Conservation (phyloP, 2,329 filamentous ascomycete species). For the Aspergillus sojae region DNA sequence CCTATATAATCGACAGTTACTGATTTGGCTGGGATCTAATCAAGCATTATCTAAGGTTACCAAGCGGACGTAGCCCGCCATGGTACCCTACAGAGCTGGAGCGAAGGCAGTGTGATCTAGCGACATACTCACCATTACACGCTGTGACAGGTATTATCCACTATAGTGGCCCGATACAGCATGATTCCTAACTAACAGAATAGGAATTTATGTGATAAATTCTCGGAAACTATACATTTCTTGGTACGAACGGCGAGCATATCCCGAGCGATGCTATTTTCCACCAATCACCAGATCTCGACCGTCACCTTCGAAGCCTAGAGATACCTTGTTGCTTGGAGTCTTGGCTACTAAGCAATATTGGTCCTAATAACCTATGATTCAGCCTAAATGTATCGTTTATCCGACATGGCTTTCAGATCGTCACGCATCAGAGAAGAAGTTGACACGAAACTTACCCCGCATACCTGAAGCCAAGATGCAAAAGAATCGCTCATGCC, state of each 20-base stretch:
- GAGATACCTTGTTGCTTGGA: not conserved
- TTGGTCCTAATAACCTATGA: not conserved
- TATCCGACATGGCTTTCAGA: not conserved
- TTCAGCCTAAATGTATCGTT: constrained; percentile 4
- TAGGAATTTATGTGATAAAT: not conserved
- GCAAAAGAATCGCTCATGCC: not conserved
- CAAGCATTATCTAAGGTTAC: not conserved
- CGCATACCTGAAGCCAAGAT: constrained; percentile 2
- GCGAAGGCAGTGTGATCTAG: not conserved
- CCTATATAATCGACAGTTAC: too few species aligned
- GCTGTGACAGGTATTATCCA: not conserved
- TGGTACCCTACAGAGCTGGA: not conserved
- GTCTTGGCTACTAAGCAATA: not conserved
- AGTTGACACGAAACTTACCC: not conserved
- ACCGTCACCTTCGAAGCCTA: not conserved
- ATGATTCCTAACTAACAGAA: not conserved
- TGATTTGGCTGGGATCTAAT: too few species aligned
- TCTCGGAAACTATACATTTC: not conserved
- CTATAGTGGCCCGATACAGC: not conserved
- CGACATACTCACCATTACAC: not conserved
- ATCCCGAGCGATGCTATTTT: not conserved
- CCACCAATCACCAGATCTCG: not conserved
- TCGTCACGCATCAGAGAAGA: too few species aligned
- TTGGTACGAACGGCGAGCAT: not conserved
- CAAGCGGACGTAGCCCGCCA: not conserved